Evolutionary conservation across 78 protist species (phyloP), one percentile per base, ranked within the genome.

Genomic region (Dictyostelium intermedium): DNA sequence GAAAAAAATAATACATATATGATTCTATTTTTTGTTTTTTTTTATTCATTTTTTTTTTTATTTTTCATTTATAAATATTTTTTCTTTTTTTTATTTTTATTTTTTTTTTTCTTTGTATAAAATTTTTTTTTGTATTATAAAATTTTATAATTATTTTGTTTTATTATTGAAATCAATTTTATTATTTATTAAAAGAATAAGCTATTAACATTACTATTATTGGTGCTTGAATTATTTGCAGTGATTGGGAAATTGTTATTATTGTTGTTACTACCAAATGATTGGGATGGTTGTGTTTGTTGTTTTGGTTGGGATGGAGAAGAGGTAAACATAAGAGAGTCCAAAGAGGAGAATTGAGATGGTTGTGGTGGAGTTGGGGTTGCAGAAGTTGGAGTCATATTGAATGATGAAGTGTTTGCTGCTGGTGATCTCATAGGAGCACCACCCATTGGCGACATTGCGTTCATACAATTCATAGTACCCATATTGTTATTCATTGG

Each of bases 271-370:
- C 60, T 76, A 50, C 43, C 39, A 35, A 23, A 32, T 60, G 76
- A 25, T 9, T 43, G 41, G 13, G 43, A n/a, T 4, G 37, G 37
- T 25, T n/a, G 70, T 39, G 43, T 23, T 41, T 39, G 16, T 35
- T 20, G 18, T 56, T 56, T 56, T 66, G 89, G 78, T 70, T 83
- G 89, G 11, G 81, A 30, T 56, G 92, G 60, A 10, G 73, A 43
- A 6, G 92, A 73, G 11, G 70, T 82, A 77, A 87, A 87, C 93
- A 87, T 87, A 56, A 72, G 60, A 14, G 84, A 78, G 32, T 87
- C 93, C 35, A 87, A 63, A 41, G 93, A 78, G 16, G 93, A 82
- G 47, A 87, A 87, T 63, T 87, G 93, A 18, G 78, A 53, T 35
- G 76, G 60, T 50, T 61, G 34, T 30, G 84, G 25, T 78, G 80